phyloP scores from a whole-genome alignment of 768 basidiomycete genomes.

The Hygrocybe coccinea region DNA sequence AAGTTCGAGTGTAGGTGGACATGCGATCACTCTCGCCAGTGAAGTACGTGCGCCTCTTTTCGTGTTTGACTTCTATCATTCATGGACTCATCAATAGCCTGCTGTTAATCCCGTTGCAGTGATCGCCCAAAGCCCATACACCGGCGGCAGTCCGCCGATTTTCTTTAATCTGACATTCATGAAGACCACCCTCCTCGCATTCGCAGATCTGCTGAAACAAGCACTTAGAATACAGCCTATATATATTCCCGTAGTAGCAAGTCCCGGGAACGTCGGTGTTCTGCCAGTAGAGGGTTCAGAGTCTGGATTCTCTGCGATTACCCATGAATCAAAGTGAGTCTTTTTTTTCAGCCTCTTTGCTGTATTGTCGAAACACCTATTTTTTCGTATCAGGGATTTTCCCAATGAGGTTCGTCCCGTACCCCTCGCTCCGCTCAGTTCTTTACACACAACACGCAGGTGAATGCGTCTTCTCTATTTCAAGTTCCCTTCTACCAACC shows the following conservation, averaged over 20 bases:
- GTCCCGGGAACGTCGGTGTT: conserved; percentile 26
- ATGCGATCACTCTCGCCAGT: conserved; percentile 26
- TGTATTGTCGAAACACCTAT: neutral
- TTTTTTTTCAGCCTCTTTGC: neutral
- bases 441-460: neutral
- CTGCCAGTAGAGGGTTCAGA: conserved; percentile 21
- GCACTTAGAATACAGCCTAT: conserved; percentile 22
- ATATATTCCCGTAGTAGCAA: conserved; percentile 26
- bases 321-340: neutral
- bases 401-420: conserved; percentile 6
- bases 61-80: neutral
- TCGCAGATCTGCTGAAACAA: conserved; percentile 25
- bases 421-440: neutral
- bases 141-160: conserved; percentile 14
- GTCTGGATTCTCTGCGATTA: neutral
- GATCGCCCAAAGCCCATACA: conserved; percentile 33
- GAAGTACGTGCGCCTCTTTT: conserved; percentile 18
- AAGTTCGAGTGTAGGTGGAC: conserved; percentile 23
- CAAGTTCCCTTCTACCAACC: conserved; percentile 4
- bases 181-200: conserved; percentile 15
- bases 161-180: conserved; percentile 13
- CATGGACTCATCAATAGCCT: conserved; percentile 11
- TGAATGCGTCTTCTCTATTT: conserved; percentile 5
- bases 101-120: conserved; percentile 25
- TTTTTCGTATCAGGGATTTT: conserved; percentile 1